Conservation (phyloP, 108 stramenopile species). For the Nitzschia putrida region DNA sequence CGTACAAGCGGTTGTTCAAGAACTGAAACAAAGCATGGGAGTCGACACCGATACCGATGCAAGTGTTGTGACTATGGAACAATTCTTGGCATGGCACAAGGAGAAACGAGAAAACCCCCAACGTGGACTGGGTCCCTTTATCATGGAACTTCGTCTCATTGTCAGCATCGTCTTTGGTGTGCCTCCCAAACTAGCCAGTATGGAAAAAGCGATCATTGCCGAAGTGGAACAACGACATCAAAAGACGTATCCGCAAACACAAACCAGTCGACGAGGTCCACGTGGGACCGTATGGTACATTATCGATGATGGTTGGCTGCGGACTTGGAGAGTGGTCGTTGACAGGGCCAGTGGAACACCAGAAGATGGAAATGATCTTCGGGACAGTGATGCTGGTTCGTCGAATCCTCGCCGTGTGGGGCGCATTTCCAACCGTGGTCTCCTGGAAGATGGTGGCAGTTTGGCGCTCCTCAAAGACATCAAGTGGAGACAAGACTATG, state of each 20-base stretch:
- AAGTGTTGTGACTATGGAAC: constrained; percentile 44
- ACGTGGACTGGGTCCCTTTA: constrained; percentile 59
- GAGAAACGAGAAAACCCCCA: constrained; percentile 8
- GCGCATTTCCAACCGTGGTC: constrained; percentile 69
- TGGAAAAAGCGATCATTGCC: constrained; percentile 61
- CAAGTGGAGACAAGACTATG: constrained; percentile 78
- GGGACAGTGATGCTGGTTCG: constrained; percentile 23
- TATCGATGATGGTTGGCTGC: constrained; percentile 72
- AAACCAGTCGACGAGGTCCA: constrained; percentile 73
- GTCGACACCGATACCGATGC: constrained; percentile 10
- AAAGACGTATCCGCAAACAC: constrained; percentile 66
- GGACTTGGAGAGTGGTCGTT: constrained; percentile 53
- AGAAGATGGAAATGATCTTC: constrained; percentile 51
- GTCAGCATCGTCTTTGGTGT: constrained; percentile 80
- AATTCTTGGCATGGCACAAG: constrained; percentile 69
- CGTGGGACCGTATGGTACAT: constrained; percentile 83
- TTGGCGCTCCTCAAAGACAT: constrained; percentile 69
- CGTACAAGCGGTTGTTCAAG: constrained; percentile 41
- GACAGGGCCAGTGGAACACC: constrained; percentile 38
- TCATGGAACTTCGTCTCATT: constrained; percentile 74
- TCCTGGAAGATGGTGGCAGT: constrained; percentile 74
- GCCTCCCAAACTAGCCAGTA: constrained; percentile 61
- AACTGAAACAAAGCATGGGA: constrained; percentile 4
- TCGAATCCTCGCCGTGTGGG: constrained; percentile 43
- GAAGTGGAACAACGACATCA: constrained; percentile 78